These are phyloP conservation scores for Iodosphaeria phyllophila DNA, from an alignment of 2,329 filamentous ascomycete genomes.

Conservation along the genomic window DNA sequence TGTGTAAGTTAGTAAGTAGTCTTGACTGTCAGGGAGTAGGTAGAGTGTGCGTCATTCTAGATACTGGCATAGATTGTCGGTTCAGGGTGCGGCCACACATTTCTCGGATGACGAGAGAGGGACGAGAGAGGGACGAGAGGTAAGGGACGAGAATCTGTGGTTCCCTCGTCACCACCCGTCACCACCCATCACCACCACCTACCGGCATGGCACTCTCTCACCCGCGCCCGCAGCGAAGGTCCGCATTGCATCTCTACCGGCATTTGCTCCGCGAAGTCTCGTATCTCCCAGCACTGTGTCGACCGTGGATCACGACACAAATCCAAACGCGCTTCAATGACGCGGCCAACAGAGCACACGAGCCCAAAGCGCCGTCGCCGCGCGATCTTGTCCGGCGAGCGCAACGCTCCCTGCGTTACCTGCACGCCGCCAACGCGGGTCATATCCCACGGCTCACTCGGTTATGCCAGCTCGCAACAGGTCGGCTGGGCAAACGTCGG, in stretches of 20 bases:
- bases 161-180: neutral
- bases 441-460: slow-evolving; percentile 24
- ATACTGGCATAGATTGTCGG: no score
- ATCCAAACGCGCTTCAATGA: slow-evolving; percentile 28
- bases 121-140: no score
- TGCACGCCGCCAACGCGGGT: slow-evolving; percentile 35
- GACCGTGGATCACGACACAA: slow-evolving; percentile 20
- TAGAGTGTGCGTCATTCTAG: no score
- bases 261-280: slow-evolving; percentile 39
- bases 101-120: no score
- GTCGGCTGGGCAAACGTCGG: slow-evolving; percentile 30
- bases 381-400: slow-evolving; percentile 21
- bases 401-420: slow-evolving; percentile 21
- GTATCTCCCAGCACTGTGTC: slow-evolving; percentile 36
- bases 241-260: slow-evolving; percentile 30
- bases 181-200: neutral
- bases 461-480: slow-evolving; percentile 31
- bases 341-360: no score
- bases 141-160: slow-evolving; percentile 1
- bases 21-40: no score
- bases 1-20: no score
- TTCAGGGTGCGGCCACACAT: no score
- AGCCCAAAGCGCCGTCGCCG: no score
- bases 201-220: slow-evolving; percentile 11
- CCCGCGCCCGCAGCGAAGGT: slow-evolving; percentile 15